These are phyloP conservation scores for Sequoia sempervirens DNA, from an alignment of 75 land plant species.

Conservation along the genomic window DNA sequence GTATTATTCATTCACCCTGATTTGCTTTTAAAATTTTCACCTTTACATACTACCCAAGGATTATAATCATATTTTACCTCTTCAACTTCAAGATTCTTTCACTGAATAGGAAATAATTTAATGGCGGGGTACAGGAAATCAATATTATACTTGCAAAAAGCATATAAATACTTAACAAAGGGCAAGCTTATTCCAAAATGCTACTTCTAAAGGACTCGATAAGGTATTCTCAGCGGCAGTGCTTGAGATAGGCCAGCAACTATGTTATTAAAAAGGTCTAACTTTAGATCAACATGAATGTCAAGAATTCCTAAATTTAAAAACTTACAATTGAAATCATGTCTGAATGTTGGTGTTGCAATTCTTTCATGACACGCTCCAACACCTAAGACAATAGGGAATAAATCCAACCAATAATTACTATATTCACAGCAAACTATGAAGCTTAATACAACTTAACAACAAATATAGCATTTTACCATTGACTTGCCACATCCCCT, in stretches of 20 bases:
- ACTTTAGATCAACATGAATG: not conserved
- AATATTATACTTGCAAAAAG: not conserved
- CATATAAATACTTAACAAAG: not conserved
- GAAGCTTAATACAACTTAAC: not conserved
- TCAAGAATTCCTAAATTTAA: not conserved
- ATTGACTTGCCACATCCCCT: slow-evolving; percentile 85
- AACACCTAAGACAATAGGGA: slow-evolving; percentile 50
- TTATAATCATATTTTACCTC: not conserved
- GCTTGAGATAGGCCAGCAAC: not conserved
- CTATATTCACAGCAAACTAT: not conserved
- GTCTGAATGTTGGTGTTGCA: slow-evolving; percentile 59
- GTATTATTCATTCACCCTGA: not conserved
- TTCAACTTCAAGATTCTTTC: not conserved
- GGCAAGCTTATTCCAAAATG: not conserved
- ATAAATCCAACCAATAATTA: not conserved
- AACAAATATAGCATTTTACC: slow-evolving; percentile 28
- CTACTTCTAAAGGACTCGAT: not conserved
- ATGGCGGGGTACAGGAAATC: not conserved
- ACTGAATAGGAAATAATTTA: not conserved
- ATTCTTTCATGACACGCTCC: slow-evolving; percentile 68
- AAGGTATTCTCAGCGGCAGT: not conserved
- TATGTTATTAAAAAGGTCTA: not conserved
- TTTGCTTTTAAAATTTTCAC: not conserved
- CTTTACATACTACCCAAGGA: not conserved
- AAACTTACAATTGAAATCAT: slow-evolving; percentile 69